phyloP scores from a whole-genome alignment of 192 early-diverging fungal species.

The Anaeromyces robustus region DNA sequence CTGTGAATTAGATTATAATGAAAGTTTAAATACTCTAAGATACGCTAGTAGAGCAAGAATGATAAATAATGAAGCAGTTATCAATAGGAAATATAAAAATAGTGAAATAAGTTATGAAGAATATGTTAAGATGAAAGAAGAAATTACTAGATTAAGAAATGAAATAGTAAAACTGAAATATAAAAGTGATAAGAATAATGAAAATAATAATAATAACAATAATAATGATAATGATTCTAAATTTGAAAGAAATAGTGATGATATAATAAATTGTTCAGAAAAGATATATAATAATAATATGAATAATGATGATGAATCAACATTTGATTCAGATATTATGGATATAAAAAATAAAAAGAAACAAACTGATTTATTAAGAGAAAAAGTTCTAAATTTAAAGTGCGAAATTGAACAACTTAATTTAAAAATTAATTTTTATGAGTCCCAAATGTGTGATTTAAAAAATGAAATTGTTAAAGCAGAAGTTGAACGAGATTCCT shows the following conservation, averaged over 20 bases:
- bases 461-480: not conserved
- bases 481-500: not conserved
- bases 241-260: too few species aligned
- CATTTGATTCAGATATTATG: not conserved
- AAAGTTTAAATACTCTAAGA: conserved; percentile 89
- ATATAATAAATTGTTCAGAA: too few species aligned
- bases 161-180: not conserved
- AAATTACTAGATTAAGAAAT: not conserved
- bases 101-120: not conserved
- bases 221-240: not conserved
- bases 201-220: not conserved
- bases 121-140: not conserved
- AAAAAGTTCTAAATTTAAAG: not conserved
- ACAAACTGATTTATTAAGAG: not conserved
- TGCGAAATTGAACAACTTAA: not conserved
- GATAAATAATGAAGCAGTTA: conserved; percentile 77
- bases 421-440: not conserved
- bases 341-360: not conserved
- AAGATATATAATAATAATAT: not conserved
- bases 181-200: not conserved
- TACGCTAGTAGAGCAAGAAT: conserved; percentile 93
- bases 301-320: not conserved
- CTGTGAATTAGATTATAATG: conserved; percentile 65
- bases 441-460: not conserved
- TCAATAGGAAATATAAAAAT: conserved; percentile 27